These are phyloP conservation scores for Metarhizium album DNA, from an alignment of 2,329 filamentous ascomycete species.

Conservation along the genomic window DNA sequence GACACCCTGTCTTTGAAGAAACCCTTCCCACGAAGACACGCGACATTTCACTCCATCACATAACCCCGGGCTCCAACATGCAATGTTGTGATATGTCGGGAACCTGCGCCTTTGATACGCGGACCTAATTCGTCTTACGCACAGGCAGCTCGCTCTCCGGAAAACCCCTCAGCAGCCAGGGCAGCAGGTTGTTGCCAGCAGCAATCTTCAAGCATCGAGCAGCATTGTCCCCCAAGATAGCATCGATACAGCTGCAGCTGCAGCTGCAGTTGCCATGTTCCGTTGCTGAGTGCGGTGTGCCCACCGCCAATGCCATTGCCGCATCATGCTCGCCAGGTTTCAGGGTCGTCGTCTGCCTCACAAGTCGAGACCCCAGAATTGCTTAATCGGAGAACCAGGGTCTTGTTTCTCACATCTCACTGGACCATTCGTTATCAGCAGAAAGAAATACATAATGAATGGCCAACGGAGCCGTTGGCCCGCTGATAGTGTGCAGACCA, in stretches of 20 bases:
- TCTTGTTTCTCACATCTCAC: conserved; percentile 4
- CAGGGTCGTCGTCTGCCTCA: not conserved
- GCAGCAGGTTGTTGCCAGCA: not conserved
- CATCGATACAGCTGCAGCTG: not conserved
- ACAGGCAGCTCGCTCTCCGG: not conserved
- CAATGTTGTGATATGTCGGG: not conserved
- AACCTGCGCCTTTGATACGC: not conserved
- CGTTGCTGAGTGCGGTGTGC: not conserved
- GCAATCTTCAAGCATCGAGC: no score
- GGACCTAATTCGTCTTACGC: not conserved
- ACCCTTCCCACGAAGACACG: conserved; percentile 1
- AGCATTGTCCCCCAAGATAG: no score
- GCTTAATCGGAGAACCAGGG: conserved; percentile 3
- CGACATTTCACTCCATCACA: not conserved
- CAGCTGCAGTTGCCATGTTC: conserved; percentile 1
- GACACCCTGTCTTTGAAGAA: not conserved
- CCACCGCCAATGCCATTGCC: not conserved
- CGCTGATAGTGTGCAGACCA: conserved; percentile 5
- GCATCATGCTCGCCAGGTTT: not conserved
- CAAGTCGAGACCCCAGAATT: not conserved
- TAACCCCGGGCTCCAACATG: not conserved
- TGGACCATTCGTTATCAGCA: conserved; percentile 14
- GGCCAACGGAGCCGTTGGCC: conserved; percentile 11
- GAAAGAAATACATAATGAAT: conserved; percentile 31
- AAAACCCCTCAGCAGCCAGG: not conserved